These are phyloP conservation scores for Lentinula aciculospora DNA, from an alignment of 768 basidiomycete genomes.

Conservation along the genomic window DNA sequence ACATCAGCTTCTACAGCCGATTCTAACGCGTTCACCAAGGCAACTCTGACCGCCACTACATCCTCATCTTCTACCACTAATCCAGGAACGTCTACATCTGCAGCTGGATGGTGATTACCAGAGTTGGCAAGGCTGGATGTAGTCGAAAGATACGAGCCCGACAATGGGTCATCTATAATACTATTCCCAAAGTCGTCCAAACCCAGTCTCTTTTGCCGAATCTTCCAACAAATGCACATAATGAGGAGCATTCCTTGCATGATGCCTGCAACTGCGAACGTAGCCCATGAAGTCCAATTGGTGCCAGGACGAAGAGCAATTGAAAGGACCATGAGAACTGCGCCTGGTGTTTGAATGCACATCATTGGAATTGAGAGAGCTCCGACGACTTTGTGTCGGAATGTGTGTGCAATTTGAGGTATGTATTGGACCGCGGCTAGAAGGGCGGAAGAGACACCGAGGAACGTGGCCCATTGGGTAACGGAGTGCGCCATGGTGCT, in stretches of 20 bases:
- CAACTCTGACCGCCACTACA: conserved; percentile 13
- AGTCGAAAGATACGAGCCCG: background rate
- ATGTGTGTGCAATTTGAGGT: conserved; percentile 83
- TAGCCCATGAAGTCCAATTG: conserved; percentile 85
- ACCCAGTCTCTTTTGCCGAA: conserved; percentile 64
- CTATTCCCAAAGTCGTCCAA: conserved; percentile 89
- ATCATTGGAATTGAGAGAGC: conserved; percentile 95
- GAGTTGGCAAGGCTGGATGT: background rate
- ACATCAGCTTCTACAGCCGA: conserved; percentile 18
- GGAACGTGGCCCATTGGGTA: conserved; percentile 71
- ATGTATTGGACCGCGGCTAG: conserved; percentile 84
- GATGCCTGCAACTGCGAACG: conserved; percentile 73
- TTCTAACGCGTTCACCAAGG: conserved; percentile 16
- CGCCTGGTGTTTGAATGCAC: conserved; percentile 90
- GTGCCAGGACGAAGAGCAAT: conserved; percentile 79
- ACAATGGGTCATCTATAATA: conserved; percentile 5
- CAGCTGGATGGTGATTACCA: conserved; percentile 2
- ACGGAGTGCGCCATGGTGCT: conserved; percentile 12
- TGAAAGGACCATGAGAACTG: conserved; percentile 78
- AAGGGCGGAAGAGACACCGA: conserved; percentile 75
- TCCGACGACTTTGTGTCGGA: conserved; percentile 74
- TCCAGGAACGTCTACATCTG: conserved; percentile 15
- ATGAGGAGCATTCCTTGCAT: conserved; percentile 79
- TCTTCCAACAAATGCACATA: conserved; percentile 86
- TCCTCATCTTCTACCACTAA: conserved; percentile 17